Conservation (phyloP, 2,329 filamentous ascomycete species). For the Drechslerella coelobrocha region DNA sequence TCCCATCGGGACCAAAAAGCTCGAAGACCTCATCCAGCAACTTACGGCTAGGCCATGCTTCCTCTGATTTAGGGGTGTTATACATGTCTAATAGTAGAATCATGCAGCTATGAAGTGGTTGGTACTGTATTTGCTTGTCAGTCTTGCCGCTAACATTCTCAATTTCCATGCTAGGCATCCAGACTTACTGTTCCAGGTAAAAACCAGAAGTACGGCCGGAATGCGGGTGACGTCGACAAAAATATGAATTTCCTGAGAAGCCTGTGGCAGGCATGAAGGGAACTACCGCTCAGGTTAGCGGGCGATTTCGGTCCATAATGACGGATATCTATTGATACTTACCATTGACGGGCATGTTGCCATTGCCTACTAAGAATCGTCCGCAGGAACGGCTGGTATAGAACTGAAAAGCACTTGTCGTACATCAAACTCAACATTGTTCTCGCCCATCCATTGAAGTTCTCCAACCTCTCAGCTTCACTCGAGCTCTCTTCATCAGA, state of each 20-base stretch:
- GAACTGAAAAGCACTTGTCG: slow-evolving; percentile 53
- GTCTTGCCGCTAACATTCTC: background rate
- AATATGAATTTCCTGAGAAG: slow-evolving; percentile 54
- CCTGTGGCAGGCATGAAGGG: slow-evolving; percentile 53
- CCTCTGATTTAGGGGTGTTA: slow-evolving; percentile 51
- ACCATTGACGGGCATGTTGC: slow-evolving; percentile 54
- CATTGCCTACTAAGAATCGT: slow-evolving; percentile 53
- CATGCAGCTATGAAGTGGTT: slow-evolving; percentile 55
- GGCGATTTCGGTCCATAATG: background rate
- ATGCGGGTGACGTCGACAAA: slow-evolving; percentile 52
- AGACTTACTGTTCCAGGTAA: slow-evolving; percentile 52
- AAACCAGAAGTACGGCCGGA: slow-evolving; percentile 55
- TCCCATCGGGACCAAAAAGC: slow-evolving; percentile 53
- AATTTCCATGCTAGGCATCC: background rate
- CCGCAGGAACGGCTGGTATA: slow-evolving; percentile 54
- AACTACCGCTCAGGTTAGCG: slow-evolving; percentile 42
- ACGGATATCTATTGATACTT: slow-evolving; percentile 18
- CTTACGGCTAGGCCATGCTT: slow-evolving; percentile 47
- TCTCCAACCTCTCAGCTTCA: slow-evolving; percentile 49
- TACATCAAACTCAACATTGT: slow-evolving; percentile 54
- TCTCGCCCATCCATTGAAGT: slow-evolving; percentile 55
- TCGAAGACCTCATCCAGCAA: slow-evolving; percentile 54
- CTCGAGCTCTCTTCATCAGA: slow-evolving; percentile 38
- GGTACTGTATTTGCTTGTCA: slow-evolving; percentile 45
- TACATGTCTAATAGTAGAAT: slow-evolving; percentile 54